phyloP scores from a whole-genome alignment of 2,329 filamentous ascomycete species.

The Fusarium mangiferae region DNA sequence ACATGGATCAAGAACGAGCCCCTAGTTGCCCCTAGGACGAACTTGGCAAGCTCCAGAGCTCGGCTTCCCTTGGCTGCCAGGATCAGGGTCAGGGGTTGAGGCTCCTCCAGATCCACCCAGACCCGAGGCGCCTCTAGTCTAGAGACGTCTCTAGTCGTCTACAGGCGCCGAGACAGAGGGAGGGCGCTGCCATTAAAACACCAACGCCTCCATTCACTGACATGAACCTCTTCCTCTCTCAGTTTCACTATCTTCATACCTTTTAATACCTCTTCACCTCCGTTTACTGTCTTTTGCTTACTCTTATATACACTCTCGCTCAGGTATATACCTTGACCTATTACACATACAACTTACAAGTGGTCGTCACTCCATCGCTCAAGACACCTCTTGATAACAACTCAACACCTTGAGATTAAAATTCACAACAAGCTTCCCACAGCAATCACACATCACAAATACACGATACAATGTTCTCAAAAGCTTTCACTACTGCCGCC shows the following conservation, averaged over 20 bases:
- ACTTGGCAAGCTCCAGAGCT: constrained; percentile 22
- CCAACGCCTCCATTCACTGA: constrained; percentile 18
- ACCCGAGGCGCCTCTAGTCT: constrained; percentile 30
- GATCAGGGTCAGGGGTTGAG: constrained; percentile 33
- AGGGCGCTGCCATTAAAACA: constrained; percentile 36
- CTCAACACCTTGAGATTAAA: constrained; percentile 6
- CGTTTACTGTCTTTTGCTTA: constrained; percentile 4
- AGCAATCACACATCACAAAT: constrained; percentile 7
- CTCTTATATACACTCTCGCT: constrained; percentile 22
- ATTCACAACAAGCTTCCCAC: constrained; percentile 13
- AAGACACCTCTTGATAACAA: constrained; percentile 26
- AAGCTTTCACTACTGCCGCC: constrained; percentile 56
- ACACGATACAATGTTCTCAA: constrained; percentile 54
- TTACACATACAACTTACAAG: constrained; percentile 16
- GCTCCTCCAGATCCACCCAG: constrained; percentile 35
- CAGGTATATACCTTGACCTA: constrained; percentile 14
- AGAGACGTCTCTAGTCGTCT: constrained; percentile 11
- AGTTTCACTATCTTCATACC: constrained; percentile 1
- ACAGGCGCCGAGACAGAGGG: constrained; percentile 13
- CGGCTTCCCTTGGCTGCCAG: constrained; percentile 20
- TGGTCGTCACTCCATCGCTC: constrained; percentile 29
- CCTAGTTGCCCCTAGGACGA: constrained; percentile 19
- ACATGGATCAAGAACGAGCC: constrained; percentile 14
- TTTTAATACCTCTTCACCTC: constrained; percentile 33
- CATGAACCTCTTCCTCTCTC: constrained; percentile 10